Base-by-base conservation (phyloP, 2,329 filamentous ascomycete species). In the Clarireedia monteithiana region DNA sequence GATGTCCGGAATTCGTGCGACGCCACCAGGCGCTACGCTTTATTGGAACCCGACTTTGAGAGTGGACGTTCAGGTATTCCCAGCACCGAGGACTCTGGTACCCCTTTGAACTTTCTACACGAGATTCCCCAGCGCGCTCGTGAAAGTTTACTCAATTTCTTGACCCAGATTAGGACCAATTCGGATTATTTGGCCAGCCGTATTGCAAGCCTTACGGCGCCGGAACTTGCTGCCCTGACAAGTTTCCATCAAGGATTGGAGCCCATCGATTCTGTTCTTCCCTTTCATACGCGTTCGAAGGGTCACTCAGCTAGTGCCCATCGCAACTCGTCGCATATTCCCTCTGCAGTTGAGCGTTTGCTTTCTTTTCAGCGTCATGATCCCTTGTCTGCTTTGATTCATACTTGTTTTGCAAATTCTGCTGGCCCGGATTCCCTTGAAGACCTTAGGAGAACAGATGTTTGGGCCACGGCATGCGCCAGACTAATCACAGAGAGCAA, bases 351-450 rank as follows among this genome's bases (percentile, higher is more conserved):
- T 65, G 89, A 95, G 70, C 85, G 89, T 66, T 82, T 94, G 60
- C 77, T 95, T 65, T 91, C 89, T 51, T 95, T 96, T 69, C 90
- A 96, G 72, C 81, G 91, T 65, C 88, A 91, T 67, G 89, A 95
- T 69, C 86, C 91, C 9, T 76, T 96, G 50, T 91, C 89, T 59
- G 85, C 88, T 56, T 79, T 96, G 62, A 82, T 96, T 59, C 88
- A 94, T 73, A 92, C 90, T 63, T 87, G 89, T 69, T 96, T 95
- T 77, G 89, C 89, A 71, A 89, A 91, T 68, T 91, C 89, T 17
- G 82, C 88, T 59, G 88, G 88, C 27, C 86, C 88, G 49, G 86
- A 91, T 71, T 90, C 88, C 63, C 81, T 83, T 42, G 91, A 96
- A 72, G 88, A 94, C 70, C 80, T 82, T 60, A 80, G 88, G 66